Percentiles rank a stretch among this genome's conserved stretches.
Evolutionary conservation across 2,329 filamentous ascomycete genomes (phyloP).

Genomic region (Calonectria honghensis): DNA sequence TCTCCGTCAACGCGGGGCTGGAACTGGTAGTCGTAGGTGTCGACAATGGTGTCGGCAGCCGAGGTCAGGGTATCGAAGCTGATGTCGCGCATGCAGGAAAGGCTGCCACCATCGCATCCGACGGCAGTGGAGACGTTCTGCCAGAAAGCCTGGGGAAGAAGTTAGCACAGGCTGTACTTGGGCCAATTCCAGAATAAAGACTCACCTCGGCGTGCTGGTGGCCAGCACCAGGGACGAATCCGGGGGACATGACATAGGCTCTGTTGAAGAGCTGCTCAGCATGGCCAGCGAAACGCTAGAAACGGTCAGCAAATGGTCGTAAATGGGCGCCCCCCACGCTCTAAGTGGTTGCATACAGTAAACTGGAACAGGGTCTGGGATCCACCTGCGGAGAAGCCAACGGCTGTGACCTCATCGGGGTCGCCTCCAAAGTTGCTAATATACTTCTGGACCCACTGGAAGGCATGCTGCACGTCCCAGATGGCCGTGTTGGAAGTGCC

Average conservation of each 20-base stretch:
- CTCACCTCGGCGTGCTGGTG: conserved; percentile 30
- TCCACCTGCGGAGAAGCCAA: conserved; percentile 32
- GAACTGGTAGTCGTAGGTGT: conserved; percentile 33
- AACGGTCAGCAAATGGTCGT: not conserved
- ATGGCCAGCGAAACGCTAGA: conserved; percentile 30
- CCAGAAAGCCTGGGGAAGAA: conserved; percentile 18
- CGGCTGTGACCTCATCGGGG: conserved; percentile 29
- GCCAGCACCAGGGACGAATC: conserved; percentile 29
- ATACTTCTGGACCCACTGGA: conserved; percentile 34
- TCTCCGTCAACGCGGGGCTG: conserved; percentile 32
- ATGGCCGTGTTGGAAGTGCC: conserved; percentile 33
- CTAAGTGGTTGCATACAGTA: conserved; percentile 21
- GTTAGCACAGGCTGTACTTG: not conserved
- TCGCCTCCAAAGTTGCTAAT: conserved; percentile 31
- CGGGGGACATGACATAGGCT: conserved; percentile 33
- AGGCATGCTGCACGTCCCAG: conserved; percentile 33
- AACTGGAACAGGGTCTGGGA: conserved; percentile 34
- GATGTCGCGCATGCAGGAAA: conserved; percentile 29
- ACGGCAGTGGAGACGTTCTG: conserved; percentile 26
- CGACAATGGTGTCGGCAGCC: conserved; percentile 6
- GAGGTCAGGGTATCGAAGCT: conserved; percentile 26
- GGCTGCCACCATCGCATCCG: conserved; percentile 22
- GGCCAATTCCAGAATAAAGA: not conserved
- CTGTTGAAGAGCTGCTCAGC: conserved; percentile 30
- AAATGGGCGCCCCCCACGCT: not conserved